Percentiles rank a stretch among this genome's conserved stretches.
These are phyloP conservation scores for Pestalotiopsis sp. DNA, from an alignment of 2,329 filamentous ascomycete genomes.

Conservation along the genomic window DNA sequence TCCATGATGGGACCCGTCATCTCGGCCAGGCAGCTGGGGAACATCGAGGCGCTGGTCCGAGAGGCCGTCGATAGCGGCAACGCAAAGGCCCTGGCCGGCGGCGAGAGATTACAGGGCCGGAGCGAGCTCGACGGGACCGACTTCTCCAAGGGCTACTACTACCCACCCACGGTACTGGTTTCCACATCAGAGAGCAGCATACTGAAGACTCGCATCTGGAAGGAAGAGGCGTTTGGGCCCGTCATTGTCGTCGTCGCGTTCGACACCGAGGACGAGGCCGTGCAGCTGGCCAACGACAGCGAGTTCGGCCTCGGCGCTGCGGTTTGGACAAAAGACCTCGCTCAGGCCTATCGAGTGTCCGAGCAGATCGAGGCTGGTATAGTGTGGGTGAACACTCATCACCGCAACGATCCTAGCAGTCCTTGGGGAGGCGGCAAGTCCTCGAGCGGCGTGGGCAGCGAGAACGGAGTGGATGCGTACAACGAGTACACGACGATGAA, in stretches of 20 bases:
- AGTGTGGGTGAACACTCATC: constrained; percentile 62
- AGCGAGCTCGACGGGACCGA: constrained; percentile 54
- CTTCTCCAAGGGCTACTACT: constrained; percentile 69
- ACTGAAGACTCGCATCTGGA: constrained; percentile 72
- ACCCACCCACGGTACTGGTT: constrained; percentile 73
- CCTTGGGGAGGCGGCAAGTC: constrained; percentile 68
- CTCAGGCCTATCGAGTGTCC: constrained; percentile 72
- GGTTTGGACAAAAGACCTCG: constrained; percentile 75
- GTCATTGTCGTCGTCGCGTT: constrained; percentile 77
- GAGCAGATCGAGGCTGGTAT: constrained; percentile 70
- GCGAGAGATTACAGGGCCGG: constrained; percentile 45
- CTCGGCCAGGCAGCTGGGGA: constrained; percentile 62
- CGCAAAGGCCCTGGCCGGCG: constrained; percentile 43
- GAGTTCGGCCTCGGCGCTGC: constrained; percentile 78
- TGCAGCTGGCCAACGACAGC: constrained; percentile 71
- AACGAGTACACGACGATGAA: constrained; percentile 61
- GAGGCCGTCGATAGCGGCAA: constrained; percentile 60
- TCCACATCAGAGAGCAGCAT: constrained; percentile 57
- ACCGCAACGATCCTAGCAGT: constrained; percentile 71
- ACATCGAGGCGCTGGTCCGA: constrained; percentile 67
- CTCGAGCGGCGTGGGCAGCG: constrained; percentile 68
- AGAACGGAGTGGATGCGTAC: constrained; percentile 70
- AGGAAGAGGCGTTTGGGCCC: constrained; percentile 82
- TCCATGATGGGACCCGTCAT: constrained; percentile 68
- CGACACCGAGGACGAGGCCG: constrained; percentile 70